These are phyloP conservation scores for Opeltia flavorubescens DNA, from an alignment of 495 filamentous ascomycete genomes.

Conservation along the genomic window DNA sequence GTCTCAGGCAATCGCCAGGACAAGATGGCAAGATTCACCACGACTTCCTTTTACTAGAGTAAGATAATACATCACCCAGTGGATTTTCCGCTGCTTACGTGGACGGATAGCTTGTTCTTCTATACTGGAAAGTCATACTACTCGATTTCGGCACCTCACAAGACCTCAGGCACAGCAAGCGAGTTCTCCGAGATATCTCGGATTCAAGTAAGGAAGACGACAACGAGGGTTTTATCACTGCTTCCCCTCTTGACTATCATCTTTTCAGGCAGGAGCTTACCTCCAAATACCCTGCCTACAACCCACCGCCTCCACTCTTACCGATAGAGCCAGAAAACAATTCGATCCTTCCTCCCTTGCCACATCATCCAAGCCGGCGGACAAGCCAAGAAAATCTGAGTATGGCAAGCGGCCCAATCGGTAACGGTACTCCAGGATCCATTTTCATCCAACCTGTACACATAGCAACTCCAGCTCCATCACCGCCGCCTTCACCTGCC, in stretches of 20 bases:
- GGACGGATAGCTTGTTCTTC: slow-evolving; percentile 43
- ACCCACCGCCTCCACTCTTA: slow-evolving; percentile 69
- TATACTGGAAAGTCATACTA: slow-evolving; percentile 84
- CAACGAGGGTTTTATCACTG: slow-evolving; percentile 53
- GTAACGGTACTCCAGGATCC: slow-evolving; percentile 42
- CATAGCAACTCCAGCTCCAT: slow-evolving; percentile 95
- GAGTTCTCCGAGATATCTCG: slow-evolving; percentile 28
- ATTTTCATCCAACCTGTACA: slow-evolving; percentile 94
- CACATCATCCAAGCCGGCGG: slow-evolving; percentile 50
- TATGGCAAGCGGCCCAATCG: slow-evolving; percentile 27
- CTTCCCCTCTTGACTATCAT: slow-evolving; percentile 92
- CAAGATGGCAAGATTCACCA: slow-evolving; percentile 77
- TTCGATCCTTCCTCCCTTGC: slow-evolving; percentile 75
- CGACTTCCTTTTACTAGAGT: slow-evolving; percentile 47
- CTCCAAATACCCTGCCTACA: slow-evolving; percentile 97
- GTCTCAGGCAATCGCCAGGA: slow-evolving; percentile 55
- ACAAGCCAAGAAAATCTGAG: slow-evolving; percentile 25
- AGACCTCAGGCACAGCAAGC: slow-evolving; percentile 61
- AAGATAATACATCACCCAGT: not conserved
- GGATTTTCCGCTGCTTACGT: slow-evolving; percentile 10
- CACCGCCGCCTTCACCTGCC: slow-evolving; percentile 83
- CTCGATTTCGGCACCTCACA: slow-evolving; percentile 66
- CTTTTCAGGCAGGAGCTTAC: slow-evolving; percentile 92
- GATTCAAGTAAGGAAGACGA: slow-evolving; percentile 22
- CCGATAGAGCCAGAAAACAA: slow-evolving; percentile 82